These are phyloP conservation scores for Petunia hybrid DNA, from an alignment of 305 asterid genomes.

Conservation along the genomic window DNA sequence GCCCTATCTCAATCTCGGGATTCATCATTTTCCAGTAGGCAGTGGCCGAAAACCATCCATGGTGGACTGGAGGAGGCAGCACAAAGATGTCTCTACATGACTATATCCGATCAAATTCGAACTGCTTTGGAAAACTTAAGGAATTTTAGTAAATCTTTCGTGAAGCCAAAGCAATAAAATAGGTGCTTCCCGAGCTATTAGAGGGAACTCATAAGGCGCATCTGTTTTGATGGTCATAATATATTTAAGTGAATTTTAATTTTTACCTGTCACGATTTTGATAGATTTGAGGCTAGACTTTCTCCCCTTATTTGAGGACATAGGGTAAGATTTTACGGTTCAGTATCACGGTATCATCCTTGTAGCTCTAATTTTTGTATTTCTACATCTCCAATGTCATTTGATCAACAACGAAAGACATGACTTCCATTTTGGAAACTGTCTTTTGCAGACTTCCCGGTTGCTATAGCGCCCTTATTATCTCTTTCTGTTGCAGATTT, in stretches of 20 bases:
- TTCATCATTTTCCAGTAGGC: conserved; percentile 43
- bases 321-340: background rate
- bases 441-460: background rate
- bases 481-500: background rate
- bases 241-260: background rate
- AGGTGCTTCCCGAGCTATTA: conserved; percentile 23
- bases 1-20: conserved; percentile 66
- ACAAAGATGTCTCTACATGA: conserved; percentile 70
- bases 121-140: conserved; percentile 73
- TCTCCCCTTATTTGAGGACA: background rate
- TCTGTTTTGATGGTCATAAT: conserved; percentile 23
- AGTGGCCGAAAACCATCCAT: conserved; percentile 65
- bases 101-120: conserved; percentile 74
- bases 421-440: background rate
- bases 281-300: conserved; percentile 10
- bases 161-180: conserved; percentile 40
- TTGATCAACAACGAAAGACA: background rate
- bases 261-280: conserved; percentile 7
- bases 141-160: conserved; percentile 43
- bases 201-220: conserved; percentile 15
- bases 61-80: conserved; percentile 87
- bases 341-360: background rate
- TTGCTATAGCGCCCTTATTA: background rate
- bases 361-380: conserved; percentile 1
- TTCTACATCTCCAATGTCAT: background rate